phyloP scores from a whole-genome alignment of 345 rosid species.

The Erodium maritimum region DNA sequence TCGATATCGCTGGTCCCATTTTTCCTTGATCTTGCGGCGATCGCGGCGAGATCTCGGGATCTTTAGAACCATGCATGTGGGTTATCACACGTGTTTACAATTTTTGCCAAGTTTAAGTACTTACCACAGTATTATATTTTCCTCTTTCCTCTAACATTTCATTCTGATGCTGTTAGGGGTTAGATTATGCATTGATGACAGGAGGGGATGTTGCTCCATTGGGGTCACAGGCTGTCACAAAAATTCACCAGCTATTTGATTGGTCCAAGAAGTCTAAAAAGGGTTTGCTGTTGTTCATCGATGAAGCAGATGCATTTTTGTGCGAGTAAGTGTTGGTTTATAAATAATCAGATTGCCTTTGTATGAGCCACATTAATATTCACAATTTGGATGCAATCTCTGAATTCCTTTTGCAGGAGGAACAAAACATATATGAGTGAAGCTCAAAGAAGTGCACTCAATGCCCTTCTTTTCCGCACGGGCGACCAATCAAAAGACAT shows the following conservation, averaged over 20 bases:
- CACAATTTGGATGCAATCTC: too few species aligned
- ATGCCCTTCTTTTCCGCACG: slow-evolving; percentile 85
- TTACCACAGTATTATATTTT: neutral
- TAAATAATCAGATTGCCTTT: too few species aligned
- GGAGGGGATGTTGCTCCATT: slow-evolving; percentile 98
- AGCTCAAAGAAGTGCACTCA: slow-evolving; percentile 93
- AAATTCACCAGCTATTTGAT: slow-evolving; percentile 93
- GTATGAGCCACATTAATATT: neutral
- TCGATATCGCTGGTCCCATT: too few species aligned
- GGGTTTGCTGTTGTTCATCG: slow-evolving; percentile 83
- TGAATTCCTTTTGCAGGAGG: slow-evolving; percentile 33
- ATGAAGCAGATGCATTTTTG: slow-evolving; percentile 98
- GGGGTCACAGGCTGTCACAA: slow-evolving; percentile 96
- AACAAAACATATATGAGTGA: slow-evolving; percentile 96
- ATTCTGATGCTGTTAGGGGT: slow-evolving; percentile 43
- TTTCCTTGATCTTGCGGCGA: too few species aligned
- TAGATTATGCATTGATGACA: slow-evolving; percentile 98
- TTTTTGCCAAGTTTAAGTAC: too few species aligned
- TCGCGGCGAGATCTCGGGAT: too few species aligned
- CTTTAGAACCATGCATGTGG: too few species aligned
- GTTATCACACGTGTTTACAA: too few species aligned
- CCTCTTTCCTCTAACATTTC: slow-evolving; percentile 4
- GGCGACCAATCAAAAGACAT: slow-evolving; percentile 96
- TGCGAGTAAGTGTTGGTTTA: slow-evolving; percentile 66
- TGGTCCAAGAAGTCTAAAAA: slow-evolving; percentile 88